Percentiles rank a stretch among this genome's conserved stretches.
These are phyloP conservation scores for Trichaptum fuscoviolaceum DNA, from an alignment of 768 basidiomycete genomes.

Conservation along the genomic window DNA sequence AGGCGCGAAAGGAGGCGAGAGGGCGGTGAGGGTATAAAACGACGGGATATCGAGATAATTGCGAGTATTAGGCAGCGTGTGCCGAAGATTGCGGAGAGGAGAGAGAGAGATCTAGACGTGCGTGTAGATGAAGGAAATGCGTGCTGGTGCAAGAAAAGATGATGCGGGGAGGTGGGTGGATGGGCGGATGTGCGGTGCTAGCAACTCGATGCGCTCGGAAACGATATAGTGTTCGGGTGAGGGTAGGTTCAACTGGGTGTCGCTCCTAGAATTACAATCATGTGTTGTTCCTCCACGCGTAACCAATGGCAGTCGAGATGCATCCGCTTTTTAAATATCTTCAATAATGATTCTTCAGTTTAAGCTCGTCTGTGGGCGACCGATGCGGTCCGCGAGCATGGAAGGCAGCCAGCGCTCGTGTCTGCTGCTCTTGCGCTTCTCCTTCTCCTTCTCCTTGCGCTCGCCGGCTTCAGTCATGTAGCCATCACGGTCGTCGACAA, in stretches of 20 bases:
- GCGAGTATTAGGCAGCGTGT: not conserved
- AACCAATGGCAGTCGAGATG: not conserved
- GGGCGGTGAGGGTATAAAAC: not conserved
- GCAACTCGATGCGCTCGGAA: not conserved
- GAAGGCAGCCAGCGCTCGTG: slow-evolving; percentile 66
- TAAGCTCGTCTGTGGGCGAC: not conserved
- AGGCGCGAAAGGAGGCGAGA: not conserved
- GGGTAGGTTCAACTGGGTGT: not conserved
- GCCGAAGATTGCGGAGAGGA: not conserved
- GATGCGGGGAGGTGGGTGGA: not conserved
- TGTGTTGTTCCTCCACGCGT: not conserved
- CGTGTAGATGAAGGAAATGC: not conserved
- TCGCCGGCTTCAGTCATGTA: slow-evolving; percentile 52
- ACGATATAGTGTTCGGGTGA: not conserved
- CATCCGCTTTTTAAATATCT: slow-evolving; percentile 1
- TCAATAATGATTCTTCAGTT: not conserved
- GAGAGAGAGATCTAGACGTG: not conserved
- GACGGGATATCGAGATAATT: not conserved
- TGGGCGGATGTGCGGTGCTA: not conserved
- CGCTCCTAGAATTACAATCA: not conserved
- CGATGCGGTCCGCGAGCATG: slow-evolving; percentile 19
- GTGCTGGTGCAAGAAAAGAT: not conserved
- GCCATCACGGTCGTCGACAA: slow-evolving; percentile 14
- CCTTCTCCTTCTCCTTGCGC: slow-evolving; percentile 44
- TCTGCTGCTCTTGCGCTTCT: slow-evolving; percentile 35